Evolutionary conservation across 306 rosid genomes (phyloP), one percentile per base, ranked within the genome.

Genomic region (Acmispon strigosus): DNA sequence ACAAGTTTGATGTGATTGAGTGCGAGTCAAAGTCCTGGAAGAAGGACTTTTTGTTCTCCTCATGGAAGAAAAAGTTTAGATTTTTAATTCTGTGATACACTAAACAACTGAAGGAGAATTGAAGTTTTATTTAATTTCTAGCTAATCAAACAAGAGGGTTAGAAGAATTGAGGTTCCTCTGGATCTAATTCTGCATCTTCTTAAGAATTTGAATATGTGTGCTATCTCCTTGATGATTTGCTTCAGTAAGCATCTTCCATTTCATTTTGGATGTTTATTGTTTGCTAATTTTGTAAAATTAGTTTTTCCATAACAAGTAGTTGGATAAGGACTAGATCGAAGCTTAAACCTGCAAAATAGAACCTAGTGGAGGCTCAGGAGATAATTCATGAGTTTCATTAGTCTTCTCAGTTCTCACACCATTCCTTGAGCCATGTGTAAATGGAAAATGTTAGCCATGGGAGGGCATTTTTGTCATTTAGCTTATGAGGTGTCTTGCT

Each of bases 381-480:
- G 76, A 39, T 44, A 76, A 69, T 70, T 81, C 56, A 69, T 43
- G 27, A 66, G 71, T 75, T 76, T 73, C 67, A 73, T 37, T 16
- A 47, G 50, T 72, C 41, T 62, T 61, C 41, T 27, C 34, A 27
- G 34, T 27, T 27, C 5, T 32, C 37, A 32, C 41, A 22, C 17
- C 32, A 41, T 71, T 18, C 36, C 51, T 58, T 69, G 78, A 65
- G 15, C 36, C 41, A 18, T 74, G 74, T 63, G 74, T 12, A 73
- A 68, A 54, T 19, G 75, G 17, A 53, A 51, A 47, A 61, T 42
- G 62, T 66, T 78, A 62, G 62, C 7, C n/a, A 24, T 14, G 43
- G 80, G 14, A 66, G 92, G 92, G 85, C 36, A 66, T 41, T 74
- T 76, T 70, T 64, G 98, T 84, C 85, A 84, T 80, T 82, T 75